Conservation (phyloP, 2,329 filamentous ascomycete genomes). For the Cladophialophora exuberans region DNA sequence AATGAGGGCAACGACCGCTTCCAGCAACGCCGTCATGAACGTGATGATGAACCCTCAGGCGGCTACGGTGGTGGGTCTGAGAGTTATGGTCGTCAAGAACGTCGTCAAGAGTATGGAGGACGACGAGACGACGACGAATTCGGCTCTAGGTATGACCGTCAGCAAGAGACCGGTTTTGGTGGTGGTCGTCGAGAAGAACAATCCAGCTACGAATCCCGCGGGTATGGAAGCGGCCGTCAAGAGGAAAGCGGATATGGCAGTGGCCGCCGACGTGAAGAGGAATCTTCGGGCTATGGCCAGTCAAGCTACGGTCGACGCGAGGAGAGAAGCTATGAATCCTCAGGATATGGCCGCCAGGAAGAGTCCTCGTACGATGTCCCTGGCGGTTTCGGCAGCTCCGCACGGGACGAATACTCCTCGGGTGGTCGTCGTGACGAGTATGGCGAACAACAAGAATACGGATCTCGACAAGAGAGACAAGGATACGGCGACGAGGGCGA, state of each 20-base stretch:
- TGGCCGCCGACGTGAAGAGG: slow-evolving; percentile 7
- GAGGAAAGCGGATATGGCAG: slow-evolving; percentile 7
- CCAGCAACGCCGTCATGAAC: slow-evolving; percentile 29
- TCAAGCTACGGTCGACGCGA: slow-evolving; percentile 11
- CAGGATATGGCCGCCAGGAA: no score
- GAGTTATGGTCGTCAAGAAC: slow-evolving; percentile 11
- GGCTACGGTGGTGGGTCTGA: slow-evolving; percentile 1
- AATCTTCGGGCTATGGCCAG: neutral
- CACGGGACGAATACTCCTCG: slow-evolving; percentile 9
- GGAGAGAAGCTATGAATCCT: slow-evolving; percentile 9
- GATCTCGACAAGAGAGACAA: slow-evolving; percentile 12
- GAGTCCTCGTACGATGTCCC: slow-evolving; percentile 7
- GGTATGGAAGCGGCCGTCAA: neutral
- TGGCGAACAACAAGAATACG: slow-evolving; percentile 1
- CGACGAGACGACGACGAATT: slow-evolving; percentile 12
- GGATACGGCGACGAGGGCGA: slow-evolving; percentile 18
- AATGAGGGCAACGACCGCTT: slow-evolving; percentile 18
- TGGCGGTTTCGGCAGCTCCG: slow-evolving; percentile 7
- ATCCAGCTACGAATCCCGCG: neutral
- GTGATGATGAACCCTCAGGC: slow-evolving; percentile 2
- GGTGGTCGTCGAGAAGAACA: slow-evolving; percentile 20
- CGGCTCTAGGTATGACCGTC: slow-evolving; percentile 16
- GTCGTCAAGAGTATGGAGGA: slow-evolving; percentile 25
- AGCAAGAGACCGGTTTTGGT: slow-evolving; percentile 11
- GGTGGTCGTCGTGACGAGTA: slow-evolving; percentile 4